phyloP scores from a whole-genome alignment of 805 yeast species.

The Myxozyma vanderwaltii region DNA sequence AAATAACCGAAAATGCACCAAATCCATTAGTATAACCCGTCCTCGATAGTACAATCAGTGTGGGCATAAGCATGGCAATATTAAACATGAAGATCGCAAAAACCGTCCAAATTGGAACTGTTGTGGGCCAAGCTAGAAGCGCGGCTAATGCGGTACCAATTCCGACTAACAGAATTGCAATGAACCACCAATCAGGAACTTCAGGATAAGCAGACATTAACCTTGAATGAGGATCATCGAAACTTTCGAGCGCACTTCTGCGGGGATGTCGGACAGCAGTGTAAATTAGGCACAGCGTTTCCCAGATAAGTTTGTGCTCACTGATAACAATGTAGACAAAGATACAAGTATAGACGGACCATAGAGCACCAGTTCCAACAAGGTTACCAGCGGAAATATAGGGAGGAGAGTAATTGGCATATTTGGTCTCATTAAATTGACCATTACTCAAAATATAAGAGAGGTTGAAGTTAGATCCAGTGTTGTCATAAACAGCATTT shows the following conservation, averaged over 20 bases:
- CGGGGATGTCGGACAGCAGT: slow-evolving; percentile 20
- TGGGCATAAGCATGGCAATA: slow-evolving; percentile 42
- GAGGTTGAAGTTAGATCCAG: slow-evolving; percentile 49
- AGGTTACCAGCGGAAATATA: slow-evolving; percentile 59
- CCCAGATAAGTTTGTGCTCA: slow-evolving; percentile 40
- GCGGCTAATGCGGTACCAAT: slow-evolving; percentile 48
- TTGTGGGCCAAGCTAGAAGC: slow-evolving; percentile 44
- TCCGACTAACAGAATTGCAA: slow-evolving; percentile 48
- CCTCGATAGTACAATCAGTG: slow-evolving; percentile 40
- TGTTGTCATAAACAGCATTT: slow-evolving; percentile 41
- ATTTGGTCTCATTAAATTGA: slow-evolving; percentile 51
- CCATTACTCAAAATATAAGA: slow-evolving; percentile 48
- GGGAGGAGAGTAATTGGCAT: slow-evolving; percentile 57
- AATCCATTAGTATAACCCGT: slow-evolving; percentile 47
- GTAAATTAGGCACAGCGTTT: slow-evolving; percentile 38
- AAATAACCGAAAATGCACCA: slow-evolving; percentile 37
- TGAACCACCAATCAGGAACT: slow-evolving; percentile 58
- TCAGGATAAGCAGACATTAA: slow-evolving; percentile 22
- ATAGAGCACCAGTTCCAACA: slow-evolving; percentile 38
- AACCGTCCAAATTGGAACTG: slow-evolving; percentile 40
- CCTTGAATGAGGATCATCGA: slow-evolving; percentile 24
- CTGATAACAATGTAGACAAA: slow-evolving; percentile 17
- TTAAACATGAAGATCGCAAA: slow-evolving; percentile 41
- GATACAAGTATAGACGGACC: slow-evolving; percentile 21
- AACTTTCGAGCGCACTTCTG: slow-evolving; percentile 45